phyloP scores from a whole-genome alignment of 257 asterid genomes.

The Scutellaria galericulata region DNA sequence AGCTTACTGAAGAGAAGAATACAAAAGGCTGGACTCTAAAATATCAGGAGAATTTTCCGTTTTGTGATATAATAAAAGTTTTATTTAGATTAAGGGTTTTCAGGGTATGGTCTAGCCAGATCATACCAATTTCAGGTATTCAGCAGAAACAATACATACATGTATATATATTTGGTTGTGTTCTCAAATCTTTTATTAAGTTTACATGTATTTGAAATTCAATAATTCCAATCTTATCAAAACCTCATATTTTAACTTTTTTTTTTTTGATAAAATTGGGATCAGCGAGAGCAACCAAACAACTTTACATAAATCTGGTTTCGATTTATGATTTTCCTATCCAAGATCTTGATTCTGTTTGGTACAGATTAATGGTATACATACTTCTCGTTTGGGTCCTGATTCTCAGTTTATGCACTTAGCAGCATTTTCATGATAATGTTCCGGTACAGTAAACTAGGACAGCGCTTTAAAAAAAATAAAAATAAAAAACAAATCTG shows the following conservation, averaged over 20 bases:
- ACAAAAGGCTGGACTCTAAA: neutral
- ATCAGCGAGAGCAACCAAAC: neutral
- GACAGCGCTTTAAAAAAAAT: neutral
- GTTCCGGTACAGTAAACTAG: neutral
- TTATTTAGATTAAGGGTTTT: neutral
- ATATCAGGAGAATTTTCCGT: neutral
- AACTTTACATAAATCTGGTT: neutral
- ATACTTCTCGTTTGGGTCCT: neutral
- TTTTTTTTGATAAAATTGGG: neutral
- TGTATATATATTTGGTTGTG: neutral
- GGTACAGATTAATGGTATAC: slow-evolving; percentile 10
- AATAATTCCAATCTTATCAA: neutral
- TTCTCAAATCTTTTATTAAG: neutral
- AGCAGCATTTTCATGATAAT: neutral
- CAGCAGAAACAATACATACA: neutral
- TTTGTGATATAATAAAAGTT: neutral
- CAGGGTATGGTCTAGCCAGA: neutral
- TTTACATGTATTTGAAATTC: neutral
- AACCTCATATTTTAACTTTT: neutral
- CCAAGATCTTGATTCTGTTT: slow-evolving; percentile 3
- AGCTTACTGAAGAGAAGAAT: slow-evolving; percentile 2
- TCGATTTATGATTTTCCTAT: neutral
- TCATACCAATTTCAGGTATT: slow-evolving; percentile 4
- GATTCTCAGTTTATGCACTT: neutral
- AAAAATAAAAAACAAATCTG: neutral